Conservation (phyloP, 1,284 basidiomycete genomes). For the Omphalotus olearius region DNA sequence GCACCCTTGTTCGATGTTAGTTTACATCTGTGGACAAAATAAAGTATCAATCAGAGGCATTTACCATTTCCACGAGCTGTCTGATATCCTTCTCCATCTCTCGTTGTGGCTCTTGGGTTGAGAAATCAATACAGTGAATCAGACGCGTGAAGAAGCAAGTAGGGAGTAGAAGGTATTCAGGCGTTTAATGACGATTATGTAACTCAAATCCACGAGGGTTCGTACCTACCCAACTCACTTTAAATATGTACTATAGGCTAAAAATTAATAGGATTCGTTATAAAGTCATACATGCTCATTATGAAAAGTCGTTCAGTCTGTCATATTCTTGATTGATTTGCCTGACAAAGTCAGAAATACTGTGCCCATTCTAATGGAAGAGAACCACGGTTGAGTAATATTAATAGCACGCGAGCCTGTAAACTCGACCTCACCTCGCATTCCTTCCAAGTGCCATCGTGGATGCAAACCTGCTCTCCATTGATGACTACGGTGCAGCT, state of each 20-base stretch:
- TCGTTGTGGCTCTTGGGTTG: not conserved
- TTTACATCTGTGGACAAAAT: slow-evolving; percentile 7
- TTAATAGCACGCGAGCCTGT: not conserved
- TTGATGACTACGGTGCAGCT: slow-evolving; percentile 84
- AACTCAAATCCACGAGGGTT: no score
- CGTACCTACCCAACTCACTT: no score
- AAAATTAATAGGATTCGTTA: no score
- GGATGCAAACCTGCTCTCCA: slow-evolving; percentile 65
- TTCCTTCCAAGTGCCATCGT: slow-evolving; percentile 75
- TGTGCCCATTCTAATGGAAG: slow-evolving; percentile 66
- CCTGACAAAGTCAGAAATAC: slow-evolving; percentile 66
- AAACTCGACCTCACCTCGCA: slow-evolving; percentile 66
- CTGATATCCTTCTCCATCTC: slow-evolving; percentile 9
- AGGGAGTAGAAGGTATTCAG: not conserved
- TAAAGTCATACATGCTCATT: no score
- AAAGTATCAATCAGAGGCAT: slow-evolving; percentile 11
- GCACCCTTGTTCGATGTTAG: slow-evolving; percentile 54
- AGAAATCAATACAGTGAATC: not conserved
- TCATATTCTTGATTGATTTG: slow-evolving; percentile 78
- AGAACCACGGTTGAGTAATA: slow-evolving; percentile 4
- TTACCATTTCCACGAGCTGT: slow-evolving; percentile 58
- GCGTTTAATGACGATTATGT: not conserved
- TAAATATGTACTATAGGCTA: no score
- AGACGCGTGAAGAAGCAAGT: not conserved
- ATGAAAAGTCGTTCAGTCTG: slow-evolving; percentile 41